phyloP scores from a whole-genome alignment of 148 eudicot species.

The Rhododendron kiyosumense region DNA sequence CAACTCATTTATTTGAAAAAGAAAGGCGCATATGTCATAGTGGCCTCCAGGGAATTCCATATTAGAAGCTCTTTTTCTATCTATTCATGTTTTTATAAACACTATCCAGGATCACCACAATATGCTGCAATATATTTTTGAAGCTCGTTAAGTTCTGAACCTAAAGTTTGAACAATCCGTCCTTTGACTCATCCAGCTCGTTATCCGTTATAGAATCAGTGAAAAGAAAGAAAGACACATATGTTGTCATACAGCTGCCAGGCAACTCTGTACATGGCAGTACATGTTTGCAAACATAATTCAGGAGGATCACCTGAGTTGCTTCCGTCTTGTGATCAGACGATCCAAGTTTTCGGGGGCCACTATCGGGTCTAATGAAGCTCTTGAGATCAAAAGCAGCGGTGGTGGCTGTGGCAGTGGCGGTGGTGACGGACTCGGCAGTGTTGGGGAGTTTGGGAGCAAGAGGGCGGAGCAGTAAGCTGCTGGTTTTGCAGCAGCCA shows the following conservation, averaged over 20 bases:
- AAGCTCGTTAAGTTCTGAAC: not conserved
- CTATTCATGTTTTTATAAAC: not conserved
- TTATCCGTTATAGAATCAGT: not conserved
- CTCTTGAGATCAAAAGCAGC: slow-evolving; percentile 70
- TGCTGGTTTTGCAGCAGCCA: slow-evolving; percentile 69
- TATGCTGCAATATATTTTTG: not conserved
- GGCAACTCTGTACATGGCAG: not conserved
- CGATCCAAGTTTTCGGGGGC: slow-evolving; percentile 29
- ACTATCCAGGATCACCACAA: too few relatives aligned
- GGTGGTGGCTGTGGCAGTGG: not conserved
- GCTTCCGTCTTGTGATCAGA: slow-evolving; percentile 33
- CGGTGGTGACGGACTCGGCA: not conserved
- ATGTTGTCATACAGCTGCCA: not conserved
- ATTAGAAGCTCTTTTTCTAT: not conserved
- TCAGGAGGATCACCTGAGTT: slow-evolving; percentile 25
- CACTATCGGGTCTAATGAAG: slow-evolving; percentile 67
- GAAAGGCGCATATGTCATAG: too few relatives aligned
- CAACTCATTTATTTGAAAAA: not conserved
- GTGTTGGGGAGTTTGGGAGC: slow-evolving; percentile 46
- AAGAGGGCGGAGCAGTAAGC: slow-evolving; percentile 53
- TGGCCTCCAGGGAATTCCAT: not conserved
- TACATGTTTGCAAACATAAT: not conserved
- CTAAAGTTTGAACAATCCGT: not conserved
- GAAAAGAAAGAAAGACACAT: too few relatives aligned
- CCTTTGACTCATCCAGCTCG: not conserved